A percentile compares a stretch with the other conserved stretches of the same genome.
Conservation (phyloP, 805 yeast genomes). For the Lipomyces kockii region DNA sequence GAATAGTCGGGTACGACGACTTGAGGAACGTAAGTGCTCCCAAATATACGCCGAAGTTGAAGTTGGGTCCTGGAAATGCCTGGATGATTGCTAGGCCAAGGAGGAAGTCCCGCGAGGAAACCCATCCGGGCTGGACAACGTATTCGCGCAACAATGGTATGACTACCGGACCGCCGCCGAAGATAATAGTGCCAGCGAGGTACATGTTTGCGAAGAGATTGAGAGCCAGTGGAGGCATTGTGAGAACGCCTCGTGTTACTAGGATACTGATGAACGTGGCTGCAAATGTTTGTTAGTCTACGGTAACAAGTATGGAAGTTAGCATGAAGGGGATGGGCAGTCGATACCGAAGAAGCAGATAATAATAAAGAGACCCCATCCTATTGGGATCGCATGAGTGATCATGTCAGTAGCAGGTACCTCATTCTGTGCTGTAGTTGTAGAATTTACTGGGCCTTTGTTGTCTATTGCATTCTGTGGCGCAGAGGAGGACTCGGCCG, state of each 20-base stretch:
- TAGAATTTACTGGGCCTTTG: neutral
- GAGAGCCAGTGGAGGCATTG: slow-evolving; percentile 1
- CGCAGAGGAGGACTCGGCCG: neutral
- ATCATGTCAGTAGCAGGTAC: neutral
- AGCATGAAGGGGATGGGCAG: neutral
- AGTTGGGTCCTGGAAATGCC: slow-evolving; percentile 32
- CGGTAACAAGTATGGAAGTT: neutral
- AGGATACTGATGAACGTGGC: slow-evolving; percentile 1
- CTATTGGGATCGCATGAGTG: neutral
- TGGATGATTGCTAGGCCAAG: slow-evolving; percentile 28
- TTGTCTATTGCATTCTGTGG: neutral
- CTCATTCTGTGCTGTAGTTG: neutral
- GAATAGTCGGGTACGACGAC: neutral
- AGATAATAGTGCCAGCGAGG: slow-evolving; percentile 28
- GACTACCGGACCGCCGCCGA: slow-evolving; percentile 34
- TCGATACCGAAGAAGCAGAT: neutral
- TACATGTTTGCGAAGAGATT: slow-evolving; percentile 23
- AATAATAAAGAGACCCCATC: neutral
- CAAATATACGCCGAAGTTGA: slow-evolving; percentile 28
- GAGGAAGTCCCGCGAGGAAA: slow-evolving; percentile 24
- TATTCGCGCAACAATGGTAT: slow-evolving; percentile 29
- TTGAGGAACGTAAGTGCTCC: slow-evolving; percentile 23
- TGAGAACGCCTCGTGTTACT: neutral
- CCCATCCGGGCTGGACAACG: slow-evolving; percentile 29
- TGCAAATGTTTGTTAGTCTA: neutral